These are phyloP conservation scores for Spathaspora sp. DNA, from an alignment of 1,139 yeast species.

Conservation along the genomic window DNA sequence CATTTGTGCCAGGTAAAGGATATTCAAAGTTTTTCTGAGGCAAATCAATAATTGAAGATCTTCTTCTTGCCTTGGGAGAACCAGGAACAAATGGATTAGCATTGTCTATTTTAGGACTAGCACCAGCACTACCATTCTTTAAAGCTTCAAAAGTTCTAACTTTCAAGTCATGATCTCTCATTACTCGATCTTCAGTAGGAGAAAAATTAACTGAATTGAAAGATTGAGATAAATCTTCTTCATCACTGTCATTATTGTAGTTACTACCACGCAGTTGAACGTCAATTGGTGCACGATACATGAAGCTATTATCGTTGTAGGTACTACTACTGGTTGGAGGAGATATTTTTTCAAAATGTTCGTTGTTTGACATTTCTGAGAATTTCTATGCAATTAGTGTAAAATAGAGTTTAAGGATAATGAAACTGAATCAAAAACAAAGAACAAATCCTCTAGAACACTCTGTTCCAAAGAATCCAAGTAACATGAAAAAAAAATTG, in stretches of 20 bases:
- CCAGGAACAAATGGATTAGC: constrained; percentile 11
- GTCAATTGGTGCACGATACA: not conserved
- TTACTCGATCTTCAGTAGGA: constrained; percentile 63
- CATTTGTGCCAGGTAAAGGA: constrained; percentile 10
- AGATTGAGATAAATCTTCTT: constrained; percentile 28
- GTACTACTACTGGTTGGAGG: constrained; percentile 31
- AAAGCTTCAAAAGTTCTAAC: constrained; percentile 61
- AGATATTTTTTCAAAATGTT: constrained; percentile 5
- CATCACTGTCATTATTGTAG: constrained; percentile 27
- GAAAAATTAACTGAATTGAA: constrained; percentile 57
- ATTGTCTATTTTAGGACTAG: constrained; percentile 3
- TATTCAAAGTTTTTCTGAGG: constrained; percentile 22
- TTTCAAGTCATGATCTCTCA: constrained; percentile 72
- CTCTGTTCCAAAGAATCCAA: not conserved
- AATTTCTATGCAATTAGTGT: not conserved
- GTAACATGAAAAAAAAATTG: not conserved
- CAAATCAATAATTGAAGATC: constrained; percentile 52
- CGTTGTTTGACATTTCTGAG: not conserved
- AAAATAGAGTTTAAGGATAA: not conserved
- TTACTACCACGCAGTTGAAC: not conserved
- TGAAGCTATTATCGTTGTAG: constrained; percentile 15
- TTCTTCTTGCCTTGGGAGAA: constrained; percentile 38
- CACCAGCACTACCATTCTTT: constrained; percentile 17
- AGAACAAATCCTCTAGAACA: no score
- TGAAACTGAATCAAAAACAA: not conserved